phyloP scores from a whole-genome alignment of 352 stramenopile genomes.

The Thraustotheca clavata region DNA sequence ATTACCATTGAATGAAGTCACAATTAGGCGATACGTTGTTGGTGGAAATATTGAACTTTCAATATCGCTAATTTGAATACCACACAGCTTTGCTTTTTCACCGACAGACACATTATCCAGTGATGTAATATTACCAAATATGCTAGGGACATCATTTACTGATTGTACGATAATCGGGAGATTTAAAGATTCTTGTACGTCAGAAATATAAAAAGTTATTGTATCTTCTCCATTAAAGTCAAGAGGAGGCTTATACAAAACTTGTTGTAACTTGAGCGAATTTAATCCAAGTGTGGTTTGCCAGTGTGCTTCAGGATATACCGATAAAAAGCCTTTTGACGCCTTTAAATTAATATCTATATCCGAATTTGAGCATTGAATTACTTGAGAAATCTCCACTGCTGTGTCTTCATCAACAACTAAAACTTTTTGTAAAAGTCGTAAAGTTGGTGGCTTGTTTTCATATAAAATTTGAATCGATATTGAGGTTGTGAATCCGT shows the following conservation, averaged over 20 bases:
- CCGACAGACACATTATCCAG: neutral
- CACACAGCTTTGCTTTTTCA: no score
- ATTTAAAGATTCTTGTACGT: neutral
- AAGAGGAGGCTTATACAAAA: neutral
- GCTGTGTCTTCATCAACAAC: neutral
- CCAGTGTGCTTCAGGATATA: neutral
- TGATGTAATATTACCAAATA: neutral
- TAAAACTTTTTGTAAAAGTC: neutral
- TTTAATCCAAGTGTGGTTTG: neutral
- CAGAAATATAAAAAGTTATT: neutral
- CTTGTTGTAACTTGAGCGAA: neutral
- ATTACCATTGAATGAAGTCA: no score
- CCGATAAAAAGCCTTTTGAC: neutral
- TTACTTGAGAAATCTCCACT: neutral
- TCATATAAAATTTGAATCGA: no score
- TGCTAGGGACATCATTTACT: neutral
- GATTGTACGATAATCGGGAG: neutral
- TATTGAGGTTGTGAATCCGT: no score
- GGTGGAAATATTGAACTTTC: no score
- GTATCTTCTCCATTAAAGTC: constrained; percentile 1
- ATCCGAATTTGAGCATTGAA: neutral
- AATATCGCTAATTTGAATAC: no score
- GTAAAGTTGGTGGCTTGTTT: no score
- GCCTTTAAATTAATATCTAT: no score
- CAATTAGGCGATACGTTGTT: no score